Evolutionary conservation across 1,139 yeast genomes (phyloP).

Genomic region (Hansenula lynferdii): DNA sequence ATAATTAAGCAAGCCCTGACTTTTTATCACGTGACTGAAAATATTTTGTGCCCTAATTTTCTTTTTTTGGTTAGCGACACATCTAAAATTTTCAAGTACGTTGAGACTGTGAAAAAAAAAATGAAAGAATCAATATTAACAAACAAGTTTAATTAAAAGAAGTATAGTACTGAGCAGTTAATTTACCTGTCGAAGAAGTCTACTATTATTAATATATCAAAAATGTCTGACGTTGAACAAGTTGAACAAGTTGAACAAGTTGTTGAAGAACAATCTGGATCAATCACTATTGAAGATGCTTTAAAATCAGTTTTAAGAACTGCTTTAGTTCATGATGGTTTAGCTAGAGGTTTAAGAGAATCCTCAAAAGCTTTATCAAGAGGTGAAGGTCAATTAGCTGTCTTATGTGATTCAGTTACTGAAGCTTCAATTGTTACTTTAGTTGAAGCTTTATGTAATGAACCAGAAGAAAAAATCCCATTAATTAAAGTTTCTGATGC

Average conservation of each 20-base stretch:
- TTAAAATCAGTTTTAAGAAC: conserved; percentile 97
- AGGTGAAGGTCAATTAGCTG: conserved; percentile 97
- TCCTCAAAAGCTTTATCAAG: conserved; percentile 98
- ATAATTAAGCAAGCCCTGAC: no score
- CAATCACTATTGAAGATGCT: conserved; percentile 98
- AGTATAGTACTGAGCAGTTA: conserved; percentile 68
- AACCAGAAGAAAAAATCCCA: conserved; percentile 95
- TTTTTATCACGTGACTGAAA: no score
- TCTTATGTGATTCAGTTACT: conserved; percentile 96
- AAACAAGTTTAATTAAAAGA: conserved; percentile 11
- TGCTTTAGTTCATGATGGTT: conserved; percentile 98
- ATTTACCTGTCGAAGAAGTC: conserved; percentile 87
- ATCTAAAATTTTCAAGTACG: conserved; percentile 3
- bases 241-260: conserved; percentile 72
- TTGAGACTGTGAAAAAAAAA: not conserved
- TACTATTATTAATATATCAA: conserved; percentile 26
- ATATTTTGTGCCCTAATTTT: not conserved
- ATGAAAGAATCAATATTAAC: not conserved
- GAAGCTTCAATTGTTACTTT: conserved; percentile 96
- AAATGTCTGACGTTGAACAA: conserved; percentile 85
- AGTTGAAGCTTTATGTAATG: conserved; percentile 99
- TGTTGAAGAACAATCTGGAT: conserved; percentile 72
- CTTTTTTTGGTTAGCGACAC: not conserved
- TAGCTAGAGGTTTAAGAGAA: conserved; percentile 99
- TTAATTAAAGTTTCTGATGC: conserved; percentile 99